A percentile compares a stretch with the other conserved stretches of the same genome.
These are phyloP conservation scores for Leccinum variabile DNA, from an alignment of 1,284 basidiomycete genomes.

Conservation along the genomic window DNA sequence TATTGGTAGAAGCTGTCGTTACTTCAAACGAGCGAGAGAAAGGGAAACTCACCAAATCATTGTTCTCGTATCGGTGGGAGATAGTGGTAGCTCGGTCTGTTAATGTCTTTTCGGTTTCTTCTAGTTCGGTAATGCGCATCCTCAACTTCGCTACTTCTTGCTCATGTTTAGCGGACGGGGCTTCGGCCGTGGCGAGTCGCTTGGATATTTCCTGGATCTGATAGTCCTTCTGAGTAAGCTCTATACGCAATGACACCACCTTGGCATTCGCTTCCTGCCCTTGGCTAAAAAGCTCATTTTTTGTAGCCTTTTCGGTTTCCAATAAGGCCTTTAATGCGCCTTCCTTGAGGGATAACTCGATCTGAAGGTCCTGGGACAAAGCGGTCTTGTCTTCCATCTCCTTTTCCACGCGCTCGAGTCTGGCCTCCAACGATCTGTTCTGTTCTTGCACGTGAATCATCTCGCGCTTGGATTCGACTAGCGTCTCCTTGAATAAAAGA, in stretches of 20 bases:
- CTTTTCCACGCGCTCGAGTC: slow-evolving; percentile 16
- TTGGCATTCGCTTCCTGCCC: slow-evolving; percentile 22
- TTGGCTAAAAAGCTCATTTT: slow-evolving; percentile 23
- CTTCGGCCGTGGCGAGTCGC: slow-evolving; percentile 26
- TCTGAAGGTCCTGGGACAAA: slow-evolving; percentile 22
- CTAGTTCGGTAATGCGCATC: slow-evolving; percentile 31
- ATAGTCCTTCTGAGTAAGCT: slow-evolving; percentile 26
- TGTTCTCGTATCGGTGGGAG: slow-evolving; percentile 39
- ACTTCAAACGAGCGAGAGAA: slow-evolving; percentile 9
- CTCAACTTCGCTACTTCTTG: slow-evolving; percentile 30
- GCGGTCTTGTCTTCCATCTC: slow-evolving; percentile 15
- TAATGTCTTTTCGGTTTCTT: slow-evolving; percentile 30
- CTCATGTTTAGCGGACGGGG: slow-evolving; percentile 21
- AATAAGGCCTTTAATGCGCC: slow-evolving; percentile 27
- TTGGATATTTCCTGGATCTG: slow-evolving; percentile 23
- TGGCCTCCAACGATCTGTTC: slow-evolving; percentile 21
- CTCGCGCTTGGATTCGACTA: slow-evolving; percentile 19
- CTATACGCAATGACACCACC: slow-evolving; percentile 23
- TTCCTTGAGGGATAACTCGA: slow-evolving; percentile 31
- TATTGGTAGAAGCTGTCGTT: slow-evolving; percentile 25
- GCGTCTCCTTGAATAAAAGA: slow-evolving; percentile 20
- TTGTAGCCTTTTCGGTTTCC: slow-evolving; percentile 24
- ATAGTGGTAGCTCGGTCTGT: slow-evolving; percentile 31
- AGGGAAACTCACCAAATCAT: slow-evolving; percentile 42
- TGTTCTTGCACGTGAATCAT: slow-evolving; percentile 23